Evolutionary conservation across 2,329 filamentous ascomycete genomes (phyloP), one percentile per base, ranked within the genome.

Genomic region (Pseudogymnoascus sp.): DNA sequence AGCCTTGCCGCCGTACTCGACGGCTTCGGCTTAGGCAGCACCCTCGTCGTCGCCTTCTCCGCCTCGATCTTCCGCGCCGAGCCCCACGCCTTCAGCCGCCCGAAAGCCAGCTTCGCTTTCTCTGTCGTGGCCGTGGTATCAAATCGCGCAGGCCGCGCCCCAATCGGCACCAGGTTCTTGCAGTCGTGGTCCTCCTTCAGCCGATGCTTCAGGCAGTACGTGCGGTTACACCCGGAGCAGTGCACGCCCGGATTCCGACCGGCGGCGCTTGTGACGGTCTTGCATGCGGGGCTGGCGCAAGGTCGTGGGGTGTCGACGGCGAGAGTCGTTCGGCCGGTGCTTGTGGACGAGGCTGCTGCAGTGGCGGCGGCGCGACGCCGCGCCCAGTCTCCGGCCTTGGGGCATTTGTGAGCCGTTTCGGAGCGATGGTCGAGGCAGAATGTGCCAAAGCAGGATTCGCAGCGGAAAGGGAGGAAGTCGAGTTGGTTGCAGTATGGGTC

Each of bases 351-450:
- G 2, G 80, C 78, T 39, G 81, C 74, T 10, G 85, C 26, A 8
- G 4, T 77, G 68, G 84, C 78, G 12, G 82, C 83, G 65, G 78
- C 74, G 5, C 84, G 80, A 66, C 77, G 77, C 23, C 82, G 80
- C 14, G 85, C 84, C 85, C 85, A 88, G 62, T 83, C 84, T 65
- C 85, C 85, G 1, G 76, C 78, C 60, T 83, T 78, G 60, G 77
- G 69, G 75, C 85, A 88, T 71, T 85, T 83, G 78, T 99, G 95
- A 0, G 90, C 78, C 19, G 85, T 83, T 78, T 97, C 93, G 70
- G 86, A 88, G 62, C 93, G 90, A 80, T 99, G 94, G 73, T 97
- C 93, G 68, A 96, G 88, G 74, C 95, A 99, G 78, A 87, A 99
- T 14, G 89, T 93, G 63, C 84, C 83, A 66, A 74, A 83, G 78